Percentiles rank a stretch among this genome's conserved stretches.
Evolutionary conservation across 1,284 basidiomycete species (phyloP).

Genomic region (Phlebopus sp.): DNA sequence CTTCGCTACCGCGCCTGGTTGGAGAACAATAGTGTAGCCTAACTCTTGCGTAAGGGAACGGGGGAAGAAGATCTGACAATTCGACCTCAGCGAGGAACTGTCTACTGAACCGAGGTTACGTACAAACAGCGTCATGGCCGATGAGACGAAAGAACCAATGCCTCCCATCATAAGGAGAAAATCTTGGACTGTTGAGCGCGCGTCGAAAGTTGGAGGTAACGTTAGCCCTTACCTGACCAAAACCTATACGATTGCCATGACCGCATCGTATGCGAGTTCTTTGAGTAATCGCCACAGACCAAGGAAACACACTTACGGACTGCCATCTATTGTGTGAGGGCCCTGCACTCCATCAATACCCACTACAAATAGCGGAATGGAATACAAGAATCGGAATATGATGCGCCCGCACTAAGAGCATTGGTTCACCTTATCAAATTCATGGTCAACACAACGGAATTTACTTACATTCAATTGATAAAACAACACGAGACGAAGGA

Average conservation of each 20-base stretch:
- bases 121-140: conserved; percentile 70
- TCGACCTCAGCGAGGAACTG: not conserved
- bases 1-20: conserved; percentile 11
- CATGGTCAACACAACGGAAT: not conserved
- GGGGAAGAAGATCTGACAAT: conserved; percentile 66
- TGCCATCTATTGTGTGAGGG: conserved; percentile 45
- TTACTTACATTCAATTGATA: conserved; percentile 69
- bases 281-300: not conserved
- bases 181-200: conserved; percentile 38
- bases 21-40: conserved; percentile 46
- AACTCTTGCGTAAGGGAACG: conserved; percentile 62
- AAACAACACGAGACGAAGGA: conserved; percentile 66
- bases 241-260: conserved; percentile 31
- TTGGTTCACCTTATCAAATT: conserved; percentile 4
- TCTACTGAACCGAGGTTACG: conserved; percentile 4
- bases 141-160: conserved; percentile 71
- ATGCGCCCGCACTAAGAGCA: conserved; percentile 54
- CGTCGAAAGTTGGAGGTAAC: not conserved
- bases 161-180: conserved; percentile 65
- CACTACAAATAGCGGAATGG: conserved; percentile 60
- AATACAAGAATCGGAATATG: conserved; percentile 67
- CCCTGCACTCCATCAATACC: conserved; percentile 57
- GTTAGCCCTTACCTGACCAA: conserved; percentile 43
- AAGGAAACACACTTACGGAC: conserved; percentile 45
- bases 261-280: conserved; percentile 8